Base-by-base conservation (phyloP, 1,284 basidiomycete genomes). In the Coniferiporia sulphurascens region DNA sequence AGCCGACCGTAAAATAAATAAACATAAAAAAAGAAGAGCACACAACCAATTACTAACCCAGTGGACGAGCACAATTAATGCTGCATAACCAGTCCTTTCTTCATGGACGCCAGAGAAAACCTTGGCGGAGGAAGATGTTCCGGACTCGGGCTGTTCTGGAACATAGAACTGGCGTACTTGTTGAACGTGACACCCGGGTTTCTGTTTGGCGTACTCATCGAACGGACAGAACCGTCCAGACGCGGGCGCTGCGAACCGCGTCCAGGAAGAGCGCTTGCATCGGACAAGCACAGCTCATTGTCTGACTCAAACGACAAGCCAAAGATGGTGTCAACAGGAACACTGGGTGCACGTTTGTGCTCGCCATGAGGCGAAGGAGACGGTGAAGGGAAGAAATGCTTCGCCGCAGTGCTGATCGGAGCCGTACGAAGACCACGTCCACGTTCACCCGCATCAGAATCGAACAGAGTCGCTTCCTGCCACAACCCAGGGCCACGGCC, bases 131-230 rank as follows among this genome's bases (percentile, higher is more conserved):
- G 57, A 13, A 62, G 54, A 13, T 55, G 57, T 53, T 62, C 61
- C 7, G 61, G 61, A 51, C 61, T 59, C 57, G 61, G 61, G 55
- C 61, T 62, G 61, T 60, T 59, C 58, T 62, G 61, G 58, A 62
- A 62, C 57, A 50, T 55, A 15, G 61, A 59, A 38, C 61, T 62
- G 10, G 61, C 61, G 41, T 56, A 62, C 50, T 51, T 50, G 27
- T 27, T 27, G 48, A 57, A 53, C 13, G 21, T 41, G 9, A 38
- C 36, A n/a, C 48, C 49, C 19, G 41, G 38, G 45, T 61, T 61
- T 21, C 51, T 36, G 27, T 36, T 50, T 10, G 59, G 59, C 3
- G 59, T 60, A 34, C 59, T 60, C 35, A 53, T 17, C n/a, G 59
- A 51, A 7, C 59, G 53, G 1, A 43, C 36, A 1, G 53, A 46